Percentiles rank a stretch among this genome's conserved stretches.
These are phyloP conservation scores for Fraxinus quadrangulata DNA, from an alignment of 257 asterid species.

Conservation along the genomic window DNA sequence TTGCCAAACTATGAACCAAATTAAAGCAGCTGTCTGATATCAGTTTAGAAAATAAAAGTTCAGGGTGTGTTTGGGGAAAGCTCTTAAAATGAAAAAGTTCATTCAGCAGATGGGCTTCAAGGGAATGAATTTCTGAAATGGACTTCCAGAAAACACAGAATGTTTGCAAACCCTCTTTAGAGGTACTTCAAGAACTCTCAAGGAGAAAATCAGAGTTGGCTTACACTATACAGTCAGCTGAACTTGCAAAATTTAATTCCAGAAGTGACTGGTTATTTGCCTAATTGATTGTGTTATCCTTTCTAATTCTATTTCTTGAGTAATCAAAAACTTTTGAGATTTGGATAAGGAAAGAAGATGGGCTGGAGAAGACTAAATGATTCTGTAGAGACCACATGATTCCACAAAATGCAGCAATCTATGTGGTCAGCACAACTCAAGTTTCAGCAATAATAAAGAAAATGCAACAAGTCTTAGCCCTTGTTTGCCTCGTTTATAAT, in stretches of 20 bases:
- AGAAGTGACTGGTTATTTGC: background rate
- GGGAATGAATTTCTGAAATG: background rate
- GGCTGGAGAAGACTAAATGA: background rate
- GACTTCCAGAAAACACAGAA: background rate
- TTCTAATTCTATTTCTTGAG: too few relatives aligned
- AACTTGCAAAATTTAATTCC: background rate
- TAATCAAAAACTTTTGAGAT: background rate
- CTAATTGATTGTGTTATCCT: background rate
- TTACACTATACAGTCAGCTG: background rate
- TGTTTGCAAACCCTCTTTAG: slow-evolving; percentile 1
- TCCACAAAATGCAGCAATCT: slow-evolving; percentile 1
- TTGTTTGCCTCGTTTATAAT: too few relatives aligned
- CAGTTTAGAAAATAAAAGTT: background rate
- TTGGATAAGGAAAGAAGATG: background rate
- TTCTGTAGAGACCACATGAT: slow-evolving; percentile 1
- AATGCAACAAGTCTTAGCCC: background rate
- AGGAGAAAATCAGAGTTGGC: background rate
- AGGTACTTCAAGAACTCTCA: background rate
- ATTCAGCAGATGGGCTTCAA: background rate
- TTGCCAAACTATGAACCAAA: background rate
- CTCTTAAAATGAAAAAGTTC: background rate
- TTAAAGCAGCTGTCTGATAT: background rate
- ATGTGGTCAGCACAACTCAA: background rate
- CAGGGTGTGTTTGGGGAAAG: background rate
- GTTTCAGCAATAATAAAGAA: slow-evolving; percentile 6